Percentiles rank a stretch among this genome's conserved stretches.
These are phyloP conservation scores for Cystofilobasidium ferigula DNA, from an alignment of 768 basidiomycete genomes.

Conservation along the genomic window DNA sequence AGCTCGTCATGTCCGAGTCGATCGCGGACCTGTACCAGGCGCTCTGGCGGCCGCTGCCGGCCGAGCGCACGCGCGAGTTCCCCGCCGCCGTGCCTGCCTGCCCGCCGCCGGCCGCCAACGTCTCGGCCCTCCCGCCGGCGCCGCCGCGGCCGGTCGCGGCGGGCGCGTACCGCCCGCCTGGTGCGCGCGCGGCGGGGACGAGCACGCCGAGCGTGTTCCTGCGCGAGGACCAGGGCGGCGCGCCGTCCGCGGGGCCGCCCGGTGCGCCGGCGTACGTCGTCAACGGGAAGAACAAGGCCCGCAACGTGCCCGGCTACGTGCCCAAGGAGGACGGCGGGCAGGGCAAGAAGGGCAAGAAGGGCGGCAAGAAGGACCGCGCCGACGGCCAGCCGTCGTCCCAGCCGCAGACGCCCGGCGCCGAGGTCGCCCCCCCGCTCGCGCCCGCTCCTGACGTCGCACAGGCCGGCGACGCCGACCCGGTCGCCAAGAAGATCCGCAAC, in stretches of 20 bases:
- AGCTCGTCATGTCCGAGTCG: slow-evolving; percentile 69
- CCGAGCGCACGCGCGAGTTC: slow-evolving; percentile 58
- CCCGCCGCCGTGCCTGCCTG: slow-evolving; percentile 55
- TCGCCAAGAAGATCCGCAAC: slow-evolving; percentile 87
- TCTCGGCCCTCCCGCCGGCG: slow-evolving; percentile 40
- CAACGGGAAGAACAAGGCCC: slow-evolving; percentile 36
- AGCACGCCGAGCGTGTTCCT: slow-evolving; percentile 80
- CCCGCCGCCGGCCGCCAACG: slow-evolving; percentile 52
- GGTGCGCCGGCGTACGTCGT: slow-evolving; percentile 31
- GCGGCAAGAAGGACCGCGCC: slow-evolving; percentile 28
- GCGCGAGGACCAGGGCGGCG: slow-evolving; percentile 78
- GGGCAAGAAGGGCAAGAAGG: slow-evolving; percentile 28
- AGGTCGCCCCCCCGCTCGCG: slow-evolving; percentile 6
- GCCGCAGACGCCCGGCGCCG: neutral
- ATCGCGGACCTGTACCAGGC: slow-evolving; percentile 84
- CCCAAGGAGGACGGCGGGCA: slow-evolving; percentile 41
- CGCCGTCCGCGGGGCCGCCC: slow-evolving; percentile 35
- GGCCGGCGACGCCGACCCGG: slow-evolving; percentile 50
- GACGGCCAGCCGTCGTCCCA: slow-evolving; percentile 15
- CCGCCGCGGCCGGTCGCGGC: slow-evolving; percentile 46
- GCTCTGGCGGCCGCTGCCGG: slow-evolving; percentile 64
- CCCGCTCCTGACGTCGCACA: neutral
- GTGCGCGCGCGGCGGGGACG: slow-evolving; percentile 60
- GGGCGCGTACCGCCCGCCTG: slow-evolving; percentile 87
- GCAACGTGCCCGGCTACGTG: slow-evolving; percentile 36